Percentiles rank a stretch among this genome's conserved stretches.
phyloP scores from a whole-genome alignment of 2,329 filamentous ascomycete genomes.

The Fusarium multiceps region DNA sequence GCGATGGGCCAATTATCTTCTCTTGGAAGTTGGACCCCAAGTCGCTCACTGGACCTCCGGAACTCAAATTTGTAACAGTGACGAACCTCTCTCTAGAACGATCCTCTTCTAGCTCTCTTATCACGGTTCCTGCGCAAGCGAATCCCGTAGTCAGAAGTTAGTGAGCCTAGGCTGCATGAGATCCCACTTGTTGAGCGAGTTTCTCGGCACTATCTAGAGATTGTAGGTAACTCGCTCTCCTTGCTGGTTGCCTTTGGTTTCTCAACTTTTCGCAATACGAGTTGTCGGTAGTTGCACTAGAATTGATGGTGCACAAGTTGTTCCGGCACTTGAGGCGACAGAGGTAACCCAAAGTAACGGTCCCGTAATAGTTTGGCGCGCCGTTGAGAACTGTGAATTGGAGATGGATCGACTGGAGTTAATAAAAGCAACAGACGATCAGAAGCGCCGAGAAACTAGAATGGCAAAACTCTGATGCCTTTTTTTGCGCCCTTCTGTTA shows the following conservation, averaged over 20 bases:
- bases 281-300: constrained; percentile 41
- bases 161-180: constrained; percentile 33
- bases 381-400: constrained; percentile 31
- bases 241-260: constrained; percentile 29
- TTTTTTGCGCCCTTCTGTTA: constrained; percentile 9
- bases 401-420: constrained; percentile 16
- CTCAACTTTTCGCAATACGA: constrained; percentile 39
- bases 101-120: constrained; percentile 6
- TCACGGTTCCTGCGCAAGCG: constrained; percentile 41
- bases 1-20: constrained; percentile 20
- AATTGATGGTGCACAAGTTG: constrained; percentile 31
- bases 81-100: neutral
- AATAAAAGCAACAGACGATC: constrained; percentile 9
- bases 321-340: constrained; percentile 34
- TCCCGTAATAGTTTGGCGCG: constrained; percentile 33
- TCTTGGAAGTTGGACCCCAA: neutral
- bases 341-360: constrained; percentile 36
- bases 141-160: constrained; percentile 37
- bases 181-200: constrained; percentile 14
- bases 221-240: neutral
- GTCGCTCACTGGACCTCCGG: constrained; percentile 3
- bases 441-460: constrained; percentile 29
- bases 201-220: constrained; percentile 20
- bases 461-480: constrained; percentile 41
- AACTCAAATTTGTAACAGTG: neutral